Evolutionary conservation across 2,329 filamentous ascomycete species (phyloP).

Genomic region (Aphanocladium album): DNA sequence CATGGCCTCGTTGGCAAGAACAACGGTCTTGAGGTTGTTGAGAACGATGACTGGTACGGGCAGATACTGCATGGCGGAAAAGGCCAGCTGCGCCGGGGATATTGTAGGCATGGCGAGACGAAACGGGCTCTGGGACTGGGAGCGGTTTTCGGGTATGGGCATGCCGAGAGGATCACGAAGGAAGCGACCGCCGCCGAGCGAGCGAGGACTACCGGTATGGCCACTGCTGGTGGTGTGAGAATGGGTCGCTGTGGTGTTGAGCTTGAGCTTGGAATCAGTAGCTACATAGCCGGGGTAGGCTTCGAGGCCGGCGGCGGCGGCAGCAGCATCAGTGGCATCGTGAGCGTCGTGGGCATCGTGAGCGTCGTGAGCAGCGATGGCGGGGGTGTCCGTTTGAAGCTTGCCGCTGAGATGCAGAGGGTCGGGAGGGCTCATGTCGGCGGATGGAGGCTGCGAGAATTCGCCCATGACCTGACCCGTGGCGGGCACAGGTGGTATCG

Average conservation of each 20-base stretch:
- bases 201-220: slow-evolving; percentile 23
- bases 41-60: slow-evolving; percentile 68
- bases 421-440: slow-evolving; percentile 4
- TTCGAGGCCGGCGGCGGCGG: slow-evolving; percentile 13
- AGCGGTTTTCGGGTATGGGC: slow-evolving; percentile 21
- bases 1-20: slow-evolving; percentile 72
- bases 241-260: slow-evolving; percentile 12
- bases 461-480: background rate
- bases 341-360: no score
- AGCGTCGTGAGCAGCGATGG: background rate
- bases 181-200: slow-evolving; percentile 27
- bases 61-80: slow-evolving; percentile 67
- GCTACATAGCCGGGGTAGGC: slow-evolving; percentile 15
- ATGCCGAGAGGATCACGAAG: slow-evolving; percentile 27
- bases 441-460: background rate
- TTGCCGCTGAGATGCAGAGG: background rate
- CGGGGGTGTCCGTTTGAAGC: background rate
- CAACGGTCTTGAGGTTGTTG: slow-evolving; percentile 62
- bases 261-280: slow-evolving; percentile 15
- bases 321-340: background rate
- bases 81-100: slow-evolving; percentile 52
- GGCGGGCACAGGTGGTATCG: background rate
- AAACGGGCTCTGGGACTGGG: slow-evolving; percentile 33
- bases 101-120: slow-evolving; percentile 41
- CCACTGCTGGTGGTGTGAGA: slow-evolving; percentile 4